These are phyloP conservation scores for Suillus spraguei DNA, from an alignment of 768 basidiomycete species.

Conservation along the genomic window DNA sequence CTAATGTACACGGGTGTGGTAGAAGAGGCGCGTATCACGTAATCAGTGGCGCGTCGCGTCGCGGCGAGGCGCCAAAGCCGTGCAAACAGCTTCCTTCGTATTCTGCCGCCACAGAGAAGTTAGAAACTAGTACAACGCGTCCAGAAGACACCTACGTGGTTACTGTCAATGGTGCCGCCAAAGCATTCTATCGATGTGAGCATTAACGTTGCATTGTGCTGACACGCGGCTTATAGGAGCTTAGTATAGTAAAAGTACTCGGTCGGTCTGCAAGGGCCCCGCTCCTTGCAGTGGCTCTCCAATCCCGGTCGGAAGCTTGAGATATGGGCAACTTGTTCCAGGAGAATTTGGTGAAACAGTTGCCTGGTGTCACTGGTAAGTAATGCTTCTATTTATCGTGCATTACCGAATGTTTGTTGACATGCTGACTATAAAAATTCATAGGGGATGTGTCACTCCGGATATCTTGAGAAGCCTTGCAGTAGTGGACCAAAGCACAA, in stretches of 20 bases:
- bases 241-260: constrained; percentile 73
- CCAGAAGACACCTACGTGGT: background rate
- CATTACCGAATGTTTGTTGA: background rate
- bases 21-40: constrained; percentile 14
- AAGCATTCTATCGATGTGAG: constrained; percentile 37
- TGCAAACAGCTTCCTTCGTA: constrained; percentile 18
- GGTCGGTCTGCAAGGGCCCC: constrained; percentile 70
- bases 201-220: background rate
- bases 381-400: constrained; percentile 14
- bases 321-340: constrained; percentile 59
- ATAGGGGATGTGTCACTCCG: constrained; percentile 74
- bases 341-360: constrained; percentile 61
- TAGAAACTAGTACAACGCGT: background rate
- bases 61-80: constrained; percentile 25
- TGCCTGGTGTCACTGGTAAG: constrained; percentile 79
- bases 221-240: constrained; percentile 14
- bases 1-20: background rate
- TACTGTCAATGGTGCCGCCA: constrained; percentile 15
- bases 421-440: constrained; percentile 7
- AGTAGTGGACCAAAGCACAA: constrained; percentile 37
- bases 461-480: constrained; percentile 56
- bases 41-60: constrained; percentile 28
- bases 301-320: constrained; percentile 57
- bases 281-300: constrained; percentile 56
- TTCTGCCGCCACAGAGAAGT: background rate